These are phyloP conservation scores for Phytophthora ramorum DNA, from an alignment of 352 stramenopile species.

Conservation along the genomic window DNA sequence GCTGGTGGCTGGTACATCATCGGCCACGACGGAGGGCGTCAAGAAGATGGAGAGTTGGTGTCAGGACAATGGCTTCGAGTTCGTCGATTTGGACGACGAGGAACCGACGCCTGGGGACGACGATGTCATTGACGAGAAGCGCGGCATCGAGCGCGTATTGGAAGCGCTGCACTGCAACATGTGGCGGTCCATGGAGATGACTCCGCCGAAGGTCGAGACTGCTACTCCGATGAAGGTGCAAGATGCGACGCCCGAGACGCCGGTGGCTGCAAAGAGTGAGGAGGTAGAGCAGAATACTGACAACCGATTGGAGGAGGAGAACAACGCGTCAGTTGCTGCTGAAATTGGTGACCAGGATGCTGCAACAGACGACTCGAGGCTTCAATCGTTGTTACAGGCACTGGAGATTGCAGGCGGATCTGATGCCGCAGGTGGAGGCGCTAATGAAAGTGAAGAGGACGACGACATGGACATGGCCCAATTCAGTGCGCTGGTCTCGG, in stretches of 20 bases:
- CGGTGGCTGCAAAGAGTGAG: slow-evolving; percentile 9
- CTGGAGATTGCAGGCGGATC: slow-evolving; percentile 46
- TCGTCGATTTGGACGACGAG: slow-evolving; percentile 41
- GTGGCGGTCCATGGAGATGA: slow-evolving; percentile 80
- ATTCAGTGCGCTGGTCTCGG: slow-evolving; percentile 67
- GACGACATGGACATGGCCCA: slow-evolving; percentile 63
- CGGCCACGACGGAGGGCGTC: slow-evolving; percentile 33
- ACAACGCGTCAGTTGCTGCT: slow-evolving; percentile 6
- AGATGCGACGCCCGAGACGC: background rate
- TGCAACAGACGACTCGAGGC: slow-evolving; percentile 39
- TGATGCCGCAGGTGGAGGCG: slow-evolving; percentile 1
- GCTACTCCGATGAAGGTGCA: background rate
- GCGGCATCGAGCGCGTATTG: slow-evolving; percentile 70
- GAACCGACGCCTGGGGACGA: background rate
- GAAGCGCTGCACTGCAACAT: slow-evolving; percentile 83
- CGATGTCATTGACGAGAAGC: slow-evolving; percentile 44
- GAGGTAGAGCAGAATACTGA: background rate
- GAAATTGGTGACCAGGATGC: slow-evolving; percentile 2
- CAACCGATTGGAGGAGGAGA: slow-evolving; percentile 16
- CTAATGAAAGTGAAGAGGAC: slow-evolving; percentile 22
- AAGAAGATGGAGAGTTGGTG: slow-evolving; percentile 58
- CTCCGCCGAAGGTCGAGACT: slow-evolving; percentile 8
- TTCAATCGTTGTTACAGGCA: slow-evolving; percentile 56
- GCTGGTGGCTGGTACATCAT: slow-evolving; percentile 42
- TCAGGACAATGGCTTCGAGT: slow-evolving; percentile 70